Evolutionary conservation across 805 yeast species (phyloP), one percentile per base, ranked within the genome.

Genomic region (Suhomyces sp.): DNA sequence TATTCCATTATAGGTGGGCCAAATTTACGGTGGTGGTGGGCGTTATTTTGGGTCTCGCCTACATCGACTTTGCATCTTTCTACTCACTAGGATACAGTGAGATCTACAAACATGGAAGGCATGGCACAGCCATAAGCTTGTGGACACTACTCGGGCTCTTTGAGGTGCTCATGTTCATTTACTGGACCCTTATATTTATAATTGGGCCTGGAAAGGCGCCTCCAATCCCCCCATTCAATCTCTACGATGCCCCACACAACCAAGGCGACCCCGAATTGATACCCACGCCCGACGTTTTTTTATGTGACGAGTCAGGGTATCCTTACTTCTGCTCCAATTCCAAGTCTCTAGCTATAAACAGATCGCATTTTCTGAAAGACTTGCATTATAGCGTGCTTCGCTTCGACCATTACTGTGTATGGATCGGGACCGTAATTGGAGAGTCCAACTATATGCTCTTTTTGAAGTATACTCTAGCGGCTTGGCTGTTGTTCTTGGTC

Each of bases 401-500:
- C 53, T 87, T 88, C 75, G 98, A 92, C 68, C 98, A 92, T 66
- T 86, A 78, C 61, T 92, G 98, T 65, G 63, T 83, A 0, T 90
- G 90, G 86, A 68, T 93, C 0, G 96, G 96, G 1, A 65, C 78
- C 0, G 81, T 83, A 4, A 81, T 92, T 44, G 97, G 96, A 0
- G 79, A 80, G 54, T 66, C 71, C 38, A 92, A 93, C 67, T 83
- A 83, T 64, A 64, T 78, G 48, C 69, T 74, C 27, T 91, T 91
- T 60, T 49, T 85, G 3, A 83, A 81, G 55, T 85, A 79, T 60
- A 61, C 79, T 31, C n/a, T 38, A 19, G 17, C 24, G 42, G 42
- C 74, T 5, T 71, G 73, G 60, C 67, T 76, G 29, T 64, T 71
- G 44, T 73, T 82, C 42, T 48, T 81, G 1, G 48, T 67, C 2